Evolutionary conservation across 129 eudicot genomes (phyloP).

Genomic region (Saussurea involucrata): DNA sequence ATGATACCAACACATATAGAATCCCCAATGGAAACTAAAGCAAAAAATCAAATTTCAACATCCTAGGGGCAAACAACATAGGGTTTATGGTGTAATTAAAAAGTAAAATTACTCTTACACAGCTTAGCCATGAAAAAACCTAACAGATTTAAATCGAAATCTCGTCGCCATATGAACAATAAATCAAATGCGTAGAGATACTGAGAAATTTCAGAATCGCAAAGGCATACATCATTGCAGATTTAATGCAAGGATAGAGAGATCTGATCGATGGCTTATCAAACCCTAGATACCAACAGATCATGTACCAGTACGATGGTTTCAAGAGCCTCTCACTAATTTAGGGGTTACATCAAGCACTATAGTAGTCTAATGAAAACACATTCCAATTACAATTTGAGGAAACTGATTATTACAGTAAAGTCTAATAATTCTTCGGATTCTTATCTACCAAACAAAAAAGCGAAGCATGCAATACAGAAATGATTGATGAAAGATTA

Average conservation of each 20-base stretch:
- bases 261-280: neutral
- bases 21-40: neutral
- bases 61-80: neutral
- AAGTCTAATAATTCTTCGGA: neutral
- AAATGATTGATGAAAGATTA: neutral
- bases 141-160: neutral
- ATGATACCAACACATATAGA: neutral
- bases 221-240: neutral
- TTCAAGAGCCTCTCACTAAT: neutral
- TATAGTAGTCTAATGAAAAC: neutral
- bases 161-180: neutral
- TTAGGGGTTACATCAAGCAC: neutral
- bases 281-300: constrained; percentile 10
- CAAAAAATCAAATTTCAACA: neutral
- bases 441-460: constrained; percentile 8
- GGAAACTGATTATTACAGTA: neutral
- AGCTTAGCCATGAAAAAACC: neutral
- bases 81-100: neutral
- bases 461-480: neutral
- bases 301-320: neutral
- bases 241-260: neutral
- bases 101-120: neutral
- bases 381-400: neutral
- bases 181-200: neutral
- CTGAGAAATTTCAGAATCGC: neutral